Percentiles rank a stretch among this genome's conserved stretches.
Conservation (phyloP, 2,329 filamentous ascomycete species). For the Exophiala sp. region DNA sequence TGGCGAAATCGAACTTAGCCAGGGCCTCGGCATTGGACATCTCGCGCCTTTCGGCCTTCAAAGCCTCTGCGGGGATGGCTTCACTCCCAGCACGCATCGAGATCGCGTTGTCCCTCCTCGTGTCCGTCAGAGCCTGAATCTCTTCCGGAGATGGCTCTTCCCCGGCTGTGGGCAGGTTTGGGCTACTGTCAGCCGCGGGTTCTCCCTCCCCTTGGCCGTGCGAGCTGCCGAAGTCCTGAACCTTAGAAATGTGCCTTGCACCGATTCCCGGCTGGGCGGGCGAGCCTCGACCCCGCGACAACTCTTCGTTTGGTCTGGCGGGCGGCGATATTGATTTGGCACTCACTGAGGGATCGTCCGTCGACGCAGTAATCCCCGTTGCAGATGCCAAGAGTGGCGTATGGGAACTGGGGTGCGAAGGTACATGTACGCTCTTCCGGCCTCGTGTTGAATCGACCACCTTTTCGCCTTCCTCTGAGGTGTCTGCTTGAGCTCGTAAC, state of each 20-base stretch:
- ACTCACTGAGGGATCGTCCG: conserved; percentile 1
- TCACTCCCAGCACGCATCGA: conserved; percentile 29
- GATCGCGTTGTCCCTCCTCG: conserved; percentile 18
- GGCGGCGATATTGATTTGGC: neutral
- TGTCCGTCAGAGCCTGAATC: conserved; percentile 16
- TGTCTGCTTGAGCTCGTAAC: conserved; percentile 14
- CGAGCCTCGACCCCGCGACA: conserved; percentile 1
- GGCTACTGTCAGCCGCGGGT: conserved; percentile 11
- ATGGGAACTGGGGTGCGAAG: conserved; percentile 10
- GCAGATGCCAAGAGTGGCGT: conserved; percentile 13
- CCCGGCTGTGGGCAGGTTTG: conserved; percentile 2
- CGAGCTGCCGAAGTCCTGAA: conserved; percentile 1
- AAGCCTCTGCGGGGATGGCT: conserved; percentile 16
- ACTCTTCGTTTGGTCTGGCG: conserved; percentile 2
- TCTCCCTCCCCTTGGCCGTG: conserved; percentile 3
- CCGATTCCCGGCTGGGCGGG: conserved; percentile 6
- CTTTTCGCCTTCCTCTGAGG: conserved; percentile 1
- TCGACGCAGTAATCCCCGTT: conserved; percentile 9
- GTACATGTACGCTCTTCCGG: conserved; percentile 5
- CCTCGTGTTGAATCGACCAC: conserved; percentile 2
- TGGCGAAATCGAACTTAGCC: conserved; percentile 26
- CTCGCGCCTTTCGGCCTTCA: conserved; percentile 6
- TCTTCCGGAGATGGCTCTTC: conserved; percentile 9
- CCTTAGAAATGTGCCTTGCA: conserved; percentile 10
- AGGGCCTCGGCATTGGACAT: conserved; percentile 9